phyloP scores from a whole-genome alignment of 345 rosid genomes.

The Gossypium arboreum region DNA sequence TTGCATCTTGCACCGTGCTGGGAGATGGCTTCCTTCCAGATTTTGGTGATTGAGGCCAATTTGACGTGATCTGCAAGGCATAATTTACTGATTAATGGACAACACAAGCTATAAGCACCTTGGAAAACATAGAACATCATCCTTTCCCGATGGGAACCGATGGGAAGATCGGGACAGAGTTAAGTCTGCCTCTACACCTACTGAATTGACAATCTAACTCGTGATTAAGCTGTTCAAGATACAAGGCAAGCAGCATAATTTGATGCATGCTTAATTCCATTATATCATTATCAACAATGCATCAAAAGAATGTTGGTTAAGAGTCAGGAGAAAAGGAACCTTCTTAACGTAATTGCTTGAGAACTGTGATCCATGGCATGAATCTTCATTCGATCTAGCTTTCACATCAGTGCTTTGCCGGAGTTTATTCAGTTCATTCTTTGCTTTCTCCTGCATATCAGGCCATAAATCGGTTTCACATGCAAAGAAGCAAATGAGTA shows the following conservation, averaged over 20 bases:
- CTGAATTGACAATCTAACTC: slow-evolving; percentile 15
- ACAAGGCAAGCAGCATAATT: background rate
- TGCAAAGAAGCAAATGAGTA: background rate
- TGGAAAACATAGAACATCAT: background rate
- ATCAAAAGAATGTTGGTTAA: background rate
- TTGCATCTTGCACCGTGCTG: slow-evolving; percentile 28
- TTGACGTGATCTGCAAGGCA: slow-evolving; percentile 41
- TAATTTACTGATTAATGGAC: background rate
- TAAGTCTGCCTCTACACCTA: background rate
- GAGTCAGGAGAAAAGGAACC: slow-evolving; percentile 18
- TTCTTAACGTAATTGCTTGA: slow-evolving; percentile 17
- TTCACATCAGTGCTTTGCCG: slow-evolving; percentile 26
- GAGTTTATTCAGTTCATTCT: slow-evolving; percentile 18
- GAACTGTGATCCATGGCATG: slow-evolving; percentile 12
- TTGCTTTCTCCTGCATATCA: slow-evolving; percentile 32
- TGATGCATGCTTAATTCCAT: background rate
- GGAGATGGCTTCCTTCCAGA: slow-evolving; percentile 39
- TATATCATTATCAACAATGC: background rate
- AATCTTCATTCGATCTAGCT: slow-evolving; percentile 20
- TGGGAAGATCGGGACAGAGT: too few relatives aligned
- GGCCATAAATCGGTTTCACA: background rate
- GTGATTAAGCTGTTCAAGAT: background rate
- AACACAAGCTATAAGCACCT: background rate
- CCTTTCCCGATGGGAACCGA: too few relatives aligned
- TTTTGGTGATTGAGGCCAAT: slow-evolving; percentile 45